These are phyloP conservation scores for Magnusiomyces fungicola DNA, from an alignment of 1,139 yeast species.

Conservation along the genomic window DNA sequence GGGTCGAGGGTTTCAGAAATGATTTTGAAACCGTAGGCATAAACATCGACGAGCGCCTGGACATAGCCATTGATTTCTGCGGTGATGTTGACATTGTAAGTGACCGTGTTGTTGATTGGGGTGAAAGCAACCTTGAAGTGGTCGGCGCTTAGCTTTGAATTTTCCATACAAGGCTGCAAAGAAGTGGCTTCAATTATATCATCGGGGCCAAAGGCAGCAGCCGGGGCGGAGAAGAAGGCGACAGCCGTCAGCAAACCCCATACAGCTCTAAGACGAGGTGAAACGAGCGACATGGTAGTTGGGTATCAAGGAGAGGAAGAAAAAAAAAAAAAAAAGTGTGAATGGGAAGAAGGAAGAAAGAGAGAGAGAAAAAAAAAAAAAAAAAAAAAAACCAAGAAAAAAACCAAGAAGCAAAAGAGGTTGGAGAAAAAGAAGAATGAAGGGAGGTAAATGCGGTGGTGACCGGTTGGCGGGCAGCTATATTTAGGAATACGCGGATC, in stretches of 20 bases:
- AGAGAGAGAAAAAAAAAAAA: no score
- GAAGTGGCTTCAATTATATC: conserved; percentile 37
- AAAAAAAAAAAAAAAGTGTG: background rate
- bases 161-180: conserved; percentile 85
- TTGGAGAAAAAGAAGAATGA: no score
- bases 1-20: conserved; percentile 52
- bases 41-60: conserved; percentile 58
- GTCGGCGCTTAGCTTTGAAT: conserved; percentile 79
- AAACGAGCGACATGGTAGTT: background rate
- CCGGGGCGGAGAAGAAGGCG: background rate
- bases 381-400: no score
- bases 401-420: no score
- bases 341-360: background rate
- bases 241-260: background rate
- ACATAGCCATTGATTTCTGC: conserved; percentile 71
- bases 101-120: conserved; percentile 57
- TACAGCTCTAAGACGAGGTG: background rate
- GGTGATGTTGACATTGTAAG: conserved; percentile 67
- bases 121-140: conserved; percentile 67
- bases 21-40: conserved; percentile 76
- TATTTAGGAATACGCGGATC: no score
- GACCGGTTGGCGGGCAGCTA: no score
- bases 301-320: background rate
- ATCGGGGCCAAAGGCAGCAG: conserved; percentile 15
- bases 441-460: no score